phyloP scores from a whole-genome alignment of 2,329 filamentous ascomycete species.

The Aspergillus sclerotialis region DNA sequence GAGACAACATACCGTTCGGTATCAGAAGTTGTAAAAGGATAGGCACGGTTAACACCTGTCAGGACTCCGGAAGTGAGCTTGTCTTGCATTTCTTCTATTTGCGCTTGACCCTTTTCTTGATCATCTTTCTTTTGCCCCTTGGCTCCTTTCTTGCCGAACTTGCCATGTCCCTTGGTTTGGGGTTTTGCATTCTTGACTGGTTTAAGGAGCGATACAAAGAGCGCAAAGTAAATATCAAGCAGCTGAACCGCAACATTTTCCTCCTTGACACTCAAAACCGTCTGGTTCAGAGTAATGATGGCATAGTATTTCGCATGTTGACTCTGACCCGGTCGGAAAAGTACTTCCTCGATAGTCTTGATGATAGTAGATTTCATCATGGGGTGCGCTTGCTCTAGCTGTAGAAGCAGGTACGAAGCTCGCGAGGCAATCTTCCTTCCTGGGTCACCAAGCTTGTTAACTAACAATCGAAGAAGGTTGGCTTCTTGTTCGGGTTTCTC shows the following conservation, averaged over 20 bases:
- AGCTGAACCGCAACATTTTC: conserved; percentile 72
- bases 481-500: conserved; percentile 97
- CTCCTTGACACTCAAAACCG: conserved; percentile 79
- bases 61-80: conserved; percentile 89
- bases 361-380: conserved; percentile 90
- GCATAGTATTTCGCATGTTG: conserved; percentile 90
- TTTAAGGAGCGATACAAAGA: conserved; percentile 80
- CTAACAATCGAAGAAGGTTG: conserved; percentile 80
- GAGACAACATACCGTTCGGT: conserved; percentile 55
- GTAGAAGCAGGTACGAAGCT: conserved; percentile 86
- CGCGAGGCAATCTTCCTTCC: conserved; percentile 93
- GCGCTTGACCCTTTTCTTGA: conserved; percentile 28
- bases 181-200: conserved; percentile 38
- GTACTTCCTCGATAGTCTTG: conserved; percentile 75
- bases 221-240: conserved; percentile 82
- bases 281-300: conserved; percentile 95
- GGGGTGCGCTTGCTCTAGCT: conserved; percentile 81
- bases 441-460: conserved; percentile 94
- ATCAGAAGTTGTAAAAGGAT: conserved; percentile 82
- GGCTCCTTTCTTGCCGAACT: conserved; percentile 26
- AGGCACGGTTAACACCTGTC: conserved; percentile 90
- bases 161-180: conserved; percentile 28
- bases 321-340: conserved; percentile 82
- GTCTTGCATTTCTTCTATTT: conserved; percentile 67
- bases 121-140: conserved; percentile 44